Conservation (phyloP, 345 rosid species). For the Corymbia maculata region DNA sequence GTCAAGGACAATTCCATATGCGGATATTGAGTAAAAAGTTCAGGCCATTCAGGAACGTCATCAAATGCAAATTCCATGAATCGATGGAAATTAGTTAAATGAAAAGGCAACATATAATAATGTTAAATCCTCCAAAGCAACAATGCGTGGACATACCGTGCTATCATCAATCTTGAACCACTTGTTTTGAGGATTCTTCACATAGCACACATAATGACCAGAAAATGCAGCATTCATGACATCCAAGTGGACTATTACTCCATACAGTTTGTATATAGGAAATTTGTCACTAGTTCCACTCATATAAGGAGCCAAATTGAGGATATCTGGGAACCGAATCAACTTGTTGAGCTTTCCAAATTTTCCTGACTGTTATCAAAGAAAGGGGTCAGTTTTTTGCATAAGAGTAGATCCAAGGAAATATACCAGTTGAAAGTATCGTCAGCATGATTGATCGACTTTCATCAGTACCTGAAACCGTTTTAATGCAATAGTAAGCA, state of each 20-base stretch:
- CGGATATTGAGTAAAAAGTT: neutral
- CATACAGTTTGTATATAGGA: constrained; percentile 82
- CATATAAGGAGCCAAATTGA: constrained; percentile 88
- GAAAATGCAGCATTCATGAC: constrained; percentile 86
- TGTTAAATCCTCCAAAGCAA: neutral
- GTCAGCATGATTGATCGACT: neutral
- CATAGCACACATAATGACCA: constrained; percentile 92
- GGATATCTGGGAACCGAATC: constrained; percentile 71
- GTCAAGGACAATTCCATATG: neutral
- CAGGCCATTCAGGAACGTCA: neutral
- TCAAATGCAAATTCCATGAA: neutral
- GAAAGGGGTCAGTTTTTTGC: neutral
- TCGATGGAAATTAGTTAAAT: neutral
- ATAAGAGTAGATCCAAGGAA: neutral
- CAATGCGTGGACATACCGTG: constrained; percentile 36
- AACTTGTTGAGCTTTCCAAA: constrained; percentile 92
- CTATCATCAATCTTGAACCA: constrained; percentile 97
- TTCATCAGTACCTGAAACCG: constrained; percentile 65
- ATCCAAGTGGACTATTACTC: constrained; percentile 94
- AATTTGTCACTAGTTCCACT: constrained; percentile 74
- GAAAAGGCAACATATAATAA: neutral
- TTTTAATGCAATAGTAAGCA: constrained; percentile 93
- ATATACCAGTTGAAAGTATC: neutral
- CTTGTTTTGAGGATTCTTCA: constrained; percentile 65
- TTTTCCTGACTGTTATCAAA: constrained; percentile 62